phyloP scores from a whole-genome alignment of 1,284 basidiomycete genomes.

The Boletus calvinii region DNA sequence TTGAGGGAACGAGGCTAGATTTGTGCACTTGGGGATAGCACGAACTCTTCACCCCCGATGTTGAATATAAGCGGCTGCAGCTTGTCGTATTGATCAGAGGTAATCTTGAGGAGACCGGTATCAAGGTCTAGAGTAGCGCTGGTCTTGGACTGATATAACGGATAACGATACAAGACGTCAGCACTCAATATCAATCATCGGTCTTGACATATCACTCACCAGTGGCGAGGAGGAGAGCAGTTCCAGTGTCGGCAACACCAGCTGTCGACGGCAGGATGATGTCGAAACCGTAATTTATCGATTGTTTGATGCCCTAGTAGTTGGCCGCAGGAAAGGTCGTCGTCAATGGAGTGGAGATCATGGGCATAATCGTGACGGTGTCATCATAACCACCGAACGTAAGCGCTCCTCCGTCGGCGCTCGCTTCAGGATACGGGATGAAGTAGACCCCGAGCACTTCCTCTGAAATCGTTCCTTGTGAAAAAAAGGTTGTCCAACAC shows the following conservation, averaged over 20 bases:
- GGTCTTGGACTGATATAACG: slow-evolving; percentile 46
- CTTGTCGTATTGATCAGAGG: slow-evolving; percentile 28
- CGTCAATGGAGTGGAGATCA: slow-evolving; percentile 52
- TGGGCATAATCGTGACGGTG: slow-evolving; percentile 42
- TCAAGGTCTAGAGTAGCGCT: slow-evolving; percentile 46
- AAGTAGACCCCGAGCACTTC: slow-evolving; percentile 52
- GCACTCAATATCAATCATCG: background rate
- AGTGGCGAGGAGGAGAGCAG: no score
- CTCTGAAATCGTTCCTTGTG: slow-evolving; percentile 42
- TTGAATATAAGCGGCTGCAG: slow-evolving; percentile 12
- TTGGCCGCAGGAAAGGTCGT: no score
- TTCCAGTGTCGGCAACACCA: no score
- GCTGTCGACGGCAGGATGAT: slow-evolving; percentile 38
- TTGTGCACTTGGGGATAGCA: slow-evolving; percentile 49
- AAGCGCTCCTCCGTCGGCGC: slow-evolving; percentile 40
- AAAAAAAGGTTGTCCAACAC: slow-evolving; percentile 44
- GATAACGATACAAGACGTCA: no score
- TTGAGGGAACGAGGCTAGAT: slow-evolving; percentile 53
- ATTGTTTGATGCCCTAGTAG: slow-evolving; percentile 60
- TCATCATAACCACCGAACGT: slow-evolving; percentile 49
- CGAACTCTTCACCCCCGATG: slow-evolving; percentile 35
- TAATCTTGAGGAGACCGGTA: slow-evolving; percentile 43
- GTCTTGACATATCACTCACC: slow-evolving; percentile 22
- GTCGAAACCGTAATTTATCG: slow-evolving; percentile 45
- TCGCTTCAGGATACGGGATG: slow-evolving; percentile 36